Conservation (phyloP, 306 rosid genomes). For the Malus sieversii region DNA sequence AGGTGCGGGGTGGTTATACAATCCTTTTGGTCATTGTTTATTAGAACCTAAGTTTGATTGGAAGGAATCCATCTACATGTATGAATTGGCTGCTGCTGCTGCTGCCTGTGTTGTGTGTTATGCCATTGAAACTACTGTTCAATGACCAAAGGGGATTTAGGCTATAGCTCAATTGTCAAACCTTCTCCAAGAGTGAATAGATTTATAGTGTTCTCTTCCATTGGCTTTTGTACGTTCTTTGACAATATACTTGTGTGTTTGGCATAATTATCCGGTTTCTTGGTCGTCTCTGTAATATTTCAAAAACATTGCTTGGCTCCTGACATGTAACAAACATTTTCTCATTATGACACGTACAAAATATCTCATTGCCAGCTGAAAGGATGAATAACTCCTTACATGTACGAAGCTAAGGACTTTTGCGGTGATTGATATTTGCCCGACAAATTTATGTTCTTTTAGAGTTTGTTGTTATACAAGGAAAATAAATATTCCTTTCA, state of each 20-base stretch:
- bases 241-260: not conserved
- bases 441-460: not conserved
- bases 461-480: not conserved
- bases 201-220: not conserved
- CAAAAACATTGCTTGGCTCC: not conserved
- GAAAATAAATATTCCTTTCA: not conserved
- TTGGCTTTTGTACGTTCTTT: not conserved
- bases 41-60: slow-evolving; percentile 30
- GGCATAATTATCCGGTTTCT: not conserved
- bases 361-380: not conserved
- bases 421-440: not conserved
- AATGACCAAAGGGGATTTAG: not conserved
- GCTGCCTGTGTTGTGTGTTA: slow-evolving; percentile 19
- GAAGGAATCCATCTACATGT: slow-evolving; percentile 29
- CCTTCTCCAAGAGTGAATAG: not conserved
- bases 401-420: not conserved
- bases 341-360: not conserved
- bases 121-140: slow-evolving; percentile 16
- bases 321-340: not conserved
- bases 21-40: slow-evolving; percentile 26
- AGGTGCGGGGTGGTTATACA: slow-evolving; percentile 40
- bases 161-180: slow-evolving; percentile 17
- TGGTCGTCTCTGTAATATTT: not conserved
- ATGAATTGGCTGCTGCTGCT: slow-evolving; percentile 26
- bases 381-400: not conserved